phyloP scores from a whole-genome alignment of 1,139 yeast species.

The Kodamaea arcana region DNA sequence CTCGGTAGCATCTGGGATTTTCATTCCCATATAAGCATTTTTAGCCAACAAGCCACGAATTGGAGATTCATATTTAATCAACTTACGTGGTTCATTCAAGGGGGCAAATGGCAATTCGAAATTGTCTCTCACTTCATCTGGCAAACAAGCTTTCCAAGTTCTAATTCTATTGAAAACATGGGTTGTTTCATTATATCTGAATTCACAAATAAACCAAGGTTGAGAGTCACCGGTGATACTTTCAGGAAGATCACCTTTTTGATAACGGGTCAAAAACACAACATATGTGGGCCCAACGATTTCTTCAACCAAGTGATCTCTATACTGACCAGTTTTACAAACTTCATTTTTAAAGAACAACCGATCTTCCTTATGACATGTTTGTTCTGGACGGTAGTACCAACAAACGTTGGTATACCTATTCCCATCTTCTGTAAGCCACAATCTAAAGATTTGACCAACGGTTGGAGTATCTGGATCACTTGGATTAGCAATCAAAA shows the following conservation, averaged over 20 bases:
- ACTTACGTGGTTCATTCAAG: constrained; percentile 53
- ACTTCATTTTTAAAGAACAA: constrained; percentile 91
- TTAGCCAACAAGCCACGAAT: constrained; percentile 70
- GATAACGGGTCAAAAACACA: constrained; percentile 88
- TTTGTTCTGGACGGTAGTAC: constrained; percentile 97
- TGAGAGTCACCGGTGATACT: constrained; percentile 61
- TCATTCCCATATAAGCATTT: constrained; percentile 66
- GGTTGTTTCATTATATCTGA: constrained; percentile 86
- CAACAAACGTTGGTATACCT: constrained; percentile 93
- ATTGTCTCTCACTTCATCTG: constrained; percentile 87
- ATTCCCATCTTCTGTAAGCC: constrained; percentile 84
- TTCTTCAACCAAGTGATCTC: constrained; percentile 88
- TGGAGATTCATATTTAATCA: constrained; percentile 79
- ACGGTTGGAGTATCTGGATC: constrained; percentile 87
- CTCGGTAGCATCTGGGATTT: constrained; percentile 77
- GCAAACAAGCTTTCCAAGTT: constrained; percentile 98
- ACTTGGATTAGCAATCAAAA: constrained; percentile 77
- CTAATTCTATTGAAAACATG: constrained; percentile 90
- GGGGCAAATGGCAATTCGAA: constrained; percentile 75
- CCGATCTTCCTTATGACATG: constrained; percentile 88
- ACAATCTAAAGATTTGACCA: constrained; percentile 88
- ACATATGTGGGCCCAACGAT: constrained; percentile 93
- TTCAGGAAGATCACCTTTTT: constrained; percentile 87
- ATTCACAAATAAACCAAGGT: constrained; percentile 91
- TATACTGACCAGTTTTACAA: constrained; percentile 92